Evolutionary conservation across 331 rosid species (phyloP).

Genomic region (Prunus yedoensis): DNA sequence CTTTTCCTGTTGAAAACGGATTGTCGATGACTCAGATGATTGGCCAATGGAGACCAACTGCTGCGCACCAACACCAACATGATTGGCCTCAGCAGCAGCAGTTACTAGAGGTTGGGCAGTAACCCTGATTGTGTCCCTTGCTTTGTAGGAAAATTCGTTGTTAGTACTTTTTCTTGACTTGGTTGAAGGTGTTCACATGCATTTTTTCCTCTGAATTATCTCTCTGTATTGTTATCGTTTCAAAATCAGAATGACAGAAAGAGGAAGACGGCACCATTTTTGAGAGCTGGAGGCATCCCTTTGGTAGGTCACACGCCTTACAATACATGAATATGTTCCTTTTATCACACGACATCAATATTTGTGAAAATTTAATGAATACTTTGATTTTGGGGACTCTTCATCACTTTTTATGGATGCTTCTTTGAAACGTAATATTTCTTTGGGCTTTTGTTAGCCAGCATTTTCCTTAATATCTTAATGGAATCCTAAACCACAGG

Average conservation of each 20-base stretch:
- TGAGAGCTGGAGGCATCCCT: slow-evolving; percentile 22
- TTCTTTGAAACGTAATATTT: neutral
- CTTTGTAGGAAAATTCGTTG: neutral
- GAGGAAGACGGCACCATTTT: slow-evolving; percentile 26
- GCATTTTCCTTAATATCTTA: slow-evolving; percentile 9
- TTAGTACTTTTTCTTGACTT: neutral
- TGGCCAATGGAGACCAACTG: slow-evolving; percentile 18
- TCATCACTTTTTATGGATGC: slow-evolving; percentile 16
- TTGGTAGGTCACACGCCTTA: slow-evolving; percentile 35
- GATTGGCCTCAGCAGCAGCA: slow-evolving; percentile 31
- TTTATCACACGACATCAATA: neutral
- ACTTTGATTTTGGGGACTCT: neutral
- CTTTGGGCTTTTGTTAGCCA: slow-evolving; percentile 24
- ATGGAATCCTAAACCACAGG: slow-evolving; percentile 36
- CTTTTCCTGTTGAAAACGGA: slow-evolving; percentile 9
- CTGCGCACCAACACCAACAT: slow-evolving; percentile 24
- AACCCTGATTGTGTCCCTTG: slow-evolving; percentile 22
- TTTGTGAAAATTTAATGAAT: slow-evolving; percentile 6
- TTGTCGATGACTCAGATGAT: slow-evolving; percentile 24
- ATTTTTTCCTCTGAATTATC: slow-evolving; percentile 4
- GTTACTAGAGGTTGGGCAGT: slow-evolving; percentile 27
- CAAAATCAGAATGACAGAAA: slow-evolving; percentile 32
- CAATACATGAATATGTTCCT: neutral
- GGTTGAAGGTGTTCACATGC: neutral
- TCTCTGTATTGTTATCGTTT: neutral